These are phyloP conservation scores for Tolypocladium nubicola DNA, from an alignment of 2,329 filamentous ascomycete genomes.

Conservation along the genomic window DNA sequence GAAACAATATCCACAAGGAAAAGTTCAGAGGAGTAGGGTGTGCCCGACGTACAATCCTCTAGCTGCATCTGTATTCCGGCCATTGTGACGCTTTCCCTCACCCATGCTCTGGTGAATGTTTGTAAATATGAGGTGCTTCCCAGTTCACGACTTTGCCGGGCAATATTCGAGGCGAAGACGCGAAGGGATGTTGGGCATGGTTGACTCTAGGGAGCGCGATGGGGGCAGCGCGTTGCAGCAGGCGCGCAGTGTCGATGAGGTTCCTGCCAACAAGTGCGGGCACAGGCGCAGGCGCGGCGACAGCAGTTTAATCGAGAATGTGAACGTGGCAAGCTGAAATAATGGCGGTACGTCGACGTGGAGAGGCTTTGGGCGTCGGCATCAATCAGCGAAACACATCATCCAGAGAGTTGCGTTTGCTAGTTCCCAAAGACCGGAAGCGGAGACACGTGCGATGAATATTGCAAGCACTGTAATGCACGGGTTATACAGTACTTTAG, in stretches of 20 bases:
- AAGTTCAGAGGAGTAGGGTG: not conserved
- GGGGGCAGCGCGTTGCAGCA: not conserved
- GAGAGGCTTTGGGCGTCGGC: not conserved
- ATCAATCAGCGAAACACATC: not conserved
- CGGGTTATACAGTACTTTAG: too few relatives aligned
- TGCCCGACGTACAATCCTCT: constrained; percentile 63
- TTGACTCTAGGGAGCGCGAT: constrained; percentile 4
- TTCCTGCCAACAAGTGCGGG: not conserved
- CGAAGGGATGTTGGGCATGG: constrained; percentile 22
- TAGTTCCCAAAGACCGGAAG: not conserved
- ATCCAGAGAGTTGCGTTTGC: not conserved
- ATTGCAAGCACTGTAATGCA: not conserved
- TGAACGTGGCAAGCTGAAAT: not conserved
- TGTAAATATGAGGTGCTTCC: constrained; percentile 1
- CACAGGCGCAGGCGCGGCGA: not conserved
- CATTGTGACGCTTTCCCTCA: constrained; percentile 46
- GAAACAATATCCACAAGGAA: constrained; percentile 5
- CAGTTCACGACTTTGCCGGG: constrained; percentile 19
- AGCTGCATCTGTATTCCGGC: constrained; percentile 70
- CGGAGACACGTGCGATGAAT: not conserved
- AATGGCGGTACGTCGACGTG: not conserved
- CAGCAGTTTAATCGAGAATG: not conserved
- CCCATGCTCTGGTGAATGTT: constrained; percentile 15
- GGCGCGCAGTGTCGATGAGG: not conserved
- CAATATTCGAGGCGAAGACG: constrained; percentile 17